phyloP scores from a whole-genome alignment of 306 rosid genomes.

The Malus fusca region DNA sequence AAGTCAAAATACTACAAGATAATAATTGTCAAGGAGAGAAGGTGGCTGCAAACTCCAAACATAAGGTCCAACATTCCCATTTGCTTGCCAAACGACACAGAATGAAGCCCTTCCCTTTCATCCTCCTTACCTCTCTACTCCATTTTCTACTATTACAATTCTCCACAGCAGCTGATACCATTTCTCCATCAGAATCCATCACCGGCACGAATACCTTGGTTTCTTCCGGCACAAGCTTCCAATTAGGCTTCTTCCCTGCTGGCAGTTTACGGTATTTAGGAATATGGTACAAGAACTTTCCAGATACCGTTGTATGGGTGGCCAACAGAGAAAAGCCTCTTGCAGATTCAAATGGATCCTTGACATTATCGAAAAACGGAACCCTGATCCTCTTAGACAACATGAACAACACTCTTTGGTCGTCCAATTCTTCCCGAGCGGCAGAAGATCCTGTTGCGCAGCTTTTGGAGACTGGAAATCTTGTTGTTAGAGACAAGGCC shows the following conservation, averaged over 20 bases:
- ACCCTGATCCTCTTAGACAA: conserved; percentile 9
- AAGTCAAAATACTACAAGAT: background rate
- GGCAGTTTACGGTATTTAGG: conserved; percentile 8
- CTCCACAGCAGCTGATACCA: background rate
- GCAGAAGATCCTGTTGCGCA: conserved; percentile 20
- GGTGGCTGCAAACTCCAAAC: background rate
- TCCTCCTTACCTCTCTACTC: too few relatives aligned
- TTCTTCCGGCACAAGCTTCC: background rate
- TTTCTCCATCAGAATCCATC: background rate
- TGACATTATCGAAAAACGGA: conserved; percentile 15
- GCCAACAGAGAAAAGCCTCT: conserved; percentile 36
- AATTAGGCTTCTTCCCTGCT: conserved; percentile 21
- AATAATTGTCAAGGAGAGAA: background rate
- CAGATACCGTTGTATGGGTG: conserved; percentile 39
- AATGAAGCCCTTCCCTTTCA: too few relatives aligned
- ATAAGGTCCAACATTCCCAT: background rate
- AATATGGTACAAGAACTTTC: conserved; percentile 6
- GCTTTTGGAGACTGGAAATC: conserved; percentile 45
- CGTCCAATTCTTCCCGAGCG: conserved; percentile 4
- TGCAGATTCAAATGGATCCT: conserved; percentile 25
- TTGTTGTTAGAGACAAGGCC: conserved; percentile 23
- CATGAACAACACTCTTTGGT: conserved; percentile 25
- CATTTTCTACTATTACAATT: background rate
- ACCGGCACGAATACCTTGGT: background rate
- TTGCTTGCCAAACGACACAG: background rate